These are phyloP conservation scores for Phylloporus sp. DNA, from an alignment of 768 basidiomycete species.

Conservation along the genomic window DNA sequence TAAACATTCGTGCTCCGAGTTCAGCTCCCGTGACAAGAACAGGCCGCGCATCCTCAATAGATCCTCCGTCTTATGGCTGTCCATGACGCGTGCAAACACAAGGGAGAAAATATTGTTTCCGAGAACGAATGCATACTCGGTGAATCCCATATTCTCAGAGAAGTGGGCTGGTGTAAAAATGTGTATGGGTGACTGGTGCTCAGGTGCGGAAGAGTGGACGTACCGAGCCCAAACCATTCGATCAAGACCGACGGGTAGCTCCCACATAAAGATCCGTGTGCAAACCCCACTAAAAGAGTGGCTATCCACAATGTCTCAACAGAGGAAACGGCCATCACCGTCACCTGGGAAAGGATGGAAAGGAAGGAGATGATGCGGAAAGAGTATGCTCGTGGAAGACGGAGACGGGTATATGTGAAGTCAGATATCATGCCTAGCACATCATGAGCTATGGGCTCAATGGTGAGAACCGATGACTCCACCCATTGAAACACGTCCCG, in stretches of 20 bases:
- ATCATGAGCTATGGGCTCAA: neutral
- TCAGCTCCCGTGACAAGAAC: constrained; percentile 15
- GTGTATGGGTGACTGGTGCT: neutral
- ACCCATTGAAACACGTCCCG: constrained; percentile 78
- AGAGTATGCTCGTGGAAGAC: constrained; percentile 63
- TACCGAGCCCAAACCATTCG: constrained; percentile 88
- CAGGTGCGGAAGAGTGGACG: constrained; percentile 28
- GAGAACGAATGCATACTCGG: constrained; percentile 67
- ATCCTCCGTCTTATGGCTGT: constrained; percentile 46
- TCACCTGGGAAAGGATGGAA: constrained; percentile 71
- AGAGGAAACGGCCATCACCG: constrained; percentile 50
- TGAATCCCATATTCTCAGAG: constrained; percentile 84
- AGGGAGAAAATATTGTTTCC: constrained; percentile 82
- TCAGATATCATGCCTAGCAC: constrained; percentile 65
- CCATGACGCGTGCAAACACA: constrained; percentile 76
- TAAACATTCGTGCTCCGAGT: constrained; percentile 47
- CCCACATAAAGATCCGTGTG: constrained; percentile 73
- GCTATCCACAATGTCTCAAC: constrained; percentile 61
- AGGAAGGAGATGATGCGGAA: constrained; percentile 61
- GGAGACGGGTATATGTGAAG: constrained; percentile 50
- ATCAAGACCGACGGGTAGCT: constrained; percentile 69
- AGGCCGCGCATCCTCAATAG: neutral
- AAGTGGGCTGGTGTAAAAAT: constrained; percentile 57
- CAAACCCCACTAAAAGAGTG: constrained; percentile 36
- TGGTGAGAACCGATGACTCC: neutral